phyloP scores from a whole-genome alignment of 2,329 filamentous ascomycete species.

The Neonectria ditissima region DNA sequence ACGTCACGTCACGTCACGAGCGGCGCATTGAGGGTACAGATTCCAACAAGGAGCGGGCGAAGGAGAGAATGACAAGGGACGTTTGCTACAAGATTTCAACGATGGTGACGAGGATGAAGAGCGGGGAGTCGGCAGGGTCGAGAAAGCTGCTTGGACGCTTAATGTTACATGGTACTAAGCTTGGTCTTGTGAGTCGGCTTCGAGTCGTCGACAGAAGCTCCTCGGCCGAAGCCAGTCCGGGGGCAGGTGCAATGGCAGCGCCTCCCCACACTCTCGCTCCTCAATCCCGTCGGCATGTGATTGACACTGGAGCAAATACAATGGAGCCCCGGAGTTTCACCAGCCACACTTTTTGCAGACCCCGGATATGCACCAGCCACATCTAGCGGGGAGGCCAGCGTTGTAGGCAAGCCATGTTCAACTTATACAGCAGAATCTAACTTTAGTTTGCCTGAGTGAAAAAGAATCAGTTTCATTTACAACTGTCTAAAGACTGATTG shows the following conservation, averaged over 20 bases:
- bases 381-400: slow-evolving; percentile 22
- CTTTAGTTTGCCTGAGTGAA: too few relatives aligned
- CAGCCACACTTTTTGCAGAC: slow-evolving; percentile 23
- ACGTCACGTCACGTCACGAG: slow-evolving; percentile 42
- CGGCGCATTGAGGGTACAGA: slow-evolving; percentile 30
- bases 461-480: too few relatives aligned
- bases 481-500: too few relatives aligned
- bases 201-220: slow-evolving; percentile 32
- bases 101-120: background rate
- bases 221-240: slow-evolving; percentile 45
- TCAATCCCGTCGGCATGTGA: slow-evolving; percentile 43
- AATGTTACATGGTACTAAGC: background rate
- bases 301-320: slow-evolving; percentile 35
- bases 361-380: slow-evolving; percentile 30
- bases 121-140: background rate
- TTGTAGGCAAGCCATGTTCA: too few relatives aligned
- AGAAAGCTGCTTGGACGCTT: background rate
- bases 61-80: background rate
- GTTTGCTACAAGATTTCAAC: background rate
- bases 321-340: slow-evolving; percentile 16
- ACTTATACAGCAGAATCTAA: too few relatives aligned
- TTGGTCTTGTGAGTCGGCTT: slow-evolving; percentile 18
- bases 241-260: slow-evolving; percentile 37
- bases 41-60: slow-evolving; percentile 7
- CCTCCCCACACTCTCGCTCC: slow-evolving; percentile 40